phyloP scores from a whole-genome alignment of 2,329 filamentous ascomycete species.

The Diaporthe citrichinensis region DNA sequence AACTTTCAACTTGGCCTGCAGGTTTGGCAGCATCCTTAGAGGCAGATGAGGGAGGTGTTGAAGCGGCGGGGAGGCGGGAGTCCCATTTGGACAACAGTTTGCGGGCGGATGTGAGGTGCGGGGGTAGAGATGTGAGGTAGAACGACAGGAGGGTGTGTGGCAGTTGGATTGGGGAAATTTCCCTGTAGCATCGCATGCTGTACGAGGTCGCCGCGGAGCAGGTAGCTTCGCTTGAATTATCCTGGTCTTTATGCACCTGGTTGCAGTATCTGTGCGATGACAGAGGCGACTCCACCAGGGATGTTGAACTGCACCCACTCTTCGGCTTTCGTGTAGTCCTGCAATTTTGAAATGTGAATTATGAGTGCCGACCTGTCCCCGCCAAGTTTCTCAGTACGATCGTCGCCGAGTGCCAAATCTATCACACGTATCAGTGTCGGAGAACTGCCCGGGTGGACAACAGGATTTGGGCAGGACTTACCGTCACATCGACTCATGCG shows the following conservation, averaged over 20 bases:
- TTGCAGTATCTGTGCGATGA: neutral
- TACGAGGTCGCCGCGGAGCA: too few species aligned
- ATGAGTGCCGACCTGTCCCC: neutral
- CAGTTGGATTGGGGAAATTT: neutral
- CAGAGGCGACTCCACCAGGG: neutral
- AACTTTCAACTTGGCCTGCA: neutral
- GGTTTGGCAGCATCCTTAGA: constrained; percentile 16
- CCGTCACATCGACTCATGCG: too few species aligned
- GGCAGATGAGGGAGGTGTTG: neutral
- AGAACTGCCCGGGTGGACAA: neutral
- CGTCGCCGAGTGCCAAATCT: neutral
- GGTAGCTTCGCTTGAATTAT: neutral
- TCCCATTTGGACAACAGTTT: neutral
- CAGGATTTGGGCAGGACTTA: too few species aligned
- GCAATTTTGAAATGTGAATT: neutral
- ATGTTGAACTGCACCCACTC: neutral
- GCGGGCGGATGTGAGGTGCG: neutral
- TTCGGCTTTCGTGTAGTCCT: neutral
- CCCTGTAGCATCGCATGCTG: too few species aligned
- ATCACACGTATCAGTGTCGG: neutral
- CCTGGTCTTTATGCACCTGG: too few species aligned
- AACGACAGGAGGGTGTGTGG: neutral
- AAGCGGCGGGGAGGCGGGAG: neutral
- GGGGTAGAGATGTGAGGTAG: neutral
- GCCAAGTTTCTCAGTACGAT: neutral